Base-by-base conservation (phyloP, 345 rosid species). In the Eutrema heterophyllum region DNA sequence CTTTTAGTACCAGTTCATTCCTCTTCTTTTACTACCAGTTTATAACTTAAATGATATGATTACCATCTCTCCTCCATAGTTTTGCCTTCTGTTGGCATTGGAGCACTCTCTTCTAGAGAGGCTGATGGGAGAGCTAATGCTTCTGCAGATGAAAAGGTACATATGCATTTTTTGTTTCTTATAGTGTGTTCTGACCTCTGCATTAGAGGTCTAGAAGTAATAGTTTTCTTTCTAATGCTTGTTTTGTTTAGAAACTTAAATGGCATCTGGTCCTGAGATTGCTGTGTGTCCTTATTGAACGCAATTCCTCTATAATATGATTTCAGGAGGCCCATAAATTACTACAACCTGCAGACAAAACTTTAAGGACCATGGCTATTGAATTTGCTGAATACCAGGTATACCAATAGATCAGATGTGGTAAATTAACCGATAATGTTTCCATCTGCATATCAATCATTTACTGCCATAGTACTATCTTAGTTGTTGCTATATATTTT, bases 311-410 rank as follows among this genome's bases (percentile, higher is more conserved):
- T 50, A 60, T 50, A 7, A 60, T 58, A 75, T 75, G 56, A 78
- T 75, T 78, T 81, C 80, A 96, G 99, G 99, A 96, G 82, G 87
- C 97, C 61, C 91, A 84, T 78, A 96, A 96, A 77, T 84, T 96
- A 79, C 90, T 96, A n/a, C 97, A 89, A 71, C 89, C 99, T 12
- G 95, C 90, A 1, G 98, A 92, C 78, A 92, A 86, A 84, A 86
- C 87, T 64, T 72, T 96, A 74, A 96, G 87, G 87, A 85, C 94
- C 67, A 82, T 96, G 98, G 99, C 97, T 64, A 87, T 92, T 76
- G 99, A 96, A 59, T 87, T 96, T 88, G 99, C 99, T 21, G 99
- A 96, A 80, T 92, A 85, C 79, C 99, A 92, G 97, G 99, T 92
- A 54, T 45, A 69, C 73, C 38, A 50, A 16, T 68, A 35, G 33